These are phyloP conservation scores for Asclepias syriaca DNA, from an alignment of 257 asterid genomes.

Conservation along the genomic window DNA sequence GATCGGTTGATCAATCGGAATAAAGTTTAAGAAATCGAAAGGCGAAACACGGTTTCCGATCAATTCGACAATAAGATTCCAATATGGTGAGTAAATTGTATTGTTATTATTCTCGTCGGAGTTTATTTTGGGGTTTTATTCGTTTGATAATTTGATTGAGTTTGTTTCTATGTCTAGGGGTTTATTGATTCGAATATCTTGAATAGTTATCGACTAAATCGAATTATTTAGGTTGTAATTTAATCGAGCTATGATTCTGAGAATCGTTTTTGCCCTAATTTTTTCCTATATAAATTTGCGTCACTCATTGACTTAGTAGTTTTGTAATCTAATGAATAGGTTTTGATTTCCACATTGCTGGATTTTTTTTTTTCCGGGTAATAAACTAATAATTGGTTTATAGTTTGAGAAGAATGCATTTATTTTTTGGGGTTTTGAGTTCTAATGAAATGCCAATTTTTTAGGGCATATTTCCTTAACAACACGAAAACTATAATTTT, in stretches of 20 bases:
- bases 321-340: not conserved
- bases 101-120: not conserved
- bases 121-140: not conserved
- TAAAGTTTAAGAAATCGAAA: not conserved
- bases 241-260: not conserved
- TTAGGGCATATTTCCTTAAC: not conserved
- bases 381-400: too few relatives aligned
- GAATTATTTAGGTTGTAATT: not conserved
- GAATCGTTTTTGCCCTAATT: not conserved
- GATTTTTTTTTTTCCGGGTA: too few relatives aligned
- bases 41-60: not conserved
- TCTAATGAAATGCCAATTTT: not conserved
- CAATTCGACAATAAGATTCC: not conserved
- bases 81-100: constrained; percentile 3
- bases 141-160: not conserved
- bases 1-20: not conserved
- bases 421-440: too few relatives aligned
- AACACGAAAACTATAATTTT: not conserved
- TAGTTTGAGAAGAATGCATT: too few relatives aligned
- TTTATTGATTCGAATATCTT: not conserved
- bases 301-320: not conserved
- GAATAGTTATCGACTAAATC: not conserved
- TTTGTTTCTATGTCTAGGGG: not conserved
- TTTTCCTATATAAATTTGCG: not conserved
- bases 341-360: not conserved